These are phyloP conservation scores for Dissophora globulifera DNA, from an alignment of 192 early-diverging fungal genomes.

Conservation along the genomic window DNA sequence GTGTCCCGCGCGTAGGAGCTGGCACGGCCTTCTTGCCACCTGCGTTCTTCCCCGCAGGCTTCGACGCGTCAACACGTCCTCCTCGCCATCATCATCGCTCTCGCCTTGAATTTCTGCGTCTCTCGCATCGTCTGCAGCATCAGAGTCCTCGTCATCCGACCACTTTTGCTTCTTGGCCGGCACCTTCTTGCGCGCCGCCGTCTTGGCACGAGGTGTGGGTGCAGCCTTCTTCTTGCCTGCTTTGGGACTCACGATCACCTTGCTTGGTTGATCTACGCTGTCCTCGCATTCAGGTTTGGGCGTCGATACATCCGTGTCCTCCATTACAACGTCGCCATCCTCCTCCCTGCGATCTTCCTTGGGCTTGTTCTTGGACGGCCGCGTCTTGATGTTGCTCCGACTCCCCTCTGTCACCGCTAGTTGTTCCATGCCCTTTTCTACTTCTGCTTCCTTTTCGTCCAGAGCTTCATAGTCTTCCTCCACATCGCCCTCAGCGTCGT, in stretches of 20 bases:
- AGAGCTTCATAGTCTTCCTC: not conserved
- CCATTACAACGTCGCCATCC: too few species aligned
- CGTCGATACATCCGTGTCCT: too few species aligned
- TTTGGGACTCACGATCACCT: too few species aligned
- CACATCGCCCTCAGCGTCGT: too few species aligned
- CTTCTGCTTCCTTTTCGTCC: conserved; percentile 10
- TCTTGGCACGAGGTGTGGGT: too few species aligned
- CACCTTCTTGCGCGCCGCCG: too few species aligned
- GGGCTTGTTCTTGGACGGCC: not conserved
- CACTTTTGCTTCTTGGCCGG: not conserved
- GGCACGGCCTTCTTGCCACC: too few species aligned
- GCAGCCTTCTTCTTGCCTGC: not conserved
- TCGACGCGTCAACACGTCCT: not conserved
- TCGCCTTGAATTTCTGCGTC: conserved; percentile 7
- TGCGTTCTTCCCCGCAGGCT: too few species aligned
- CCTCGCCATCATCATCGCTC: not conserved
- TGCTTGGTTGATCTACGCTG: too few species aligned
- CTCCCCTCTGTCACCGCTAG: not conserved
- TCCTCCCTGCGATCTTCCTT: too few species aligned
- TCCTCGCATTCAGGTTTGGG: too few species aligned
- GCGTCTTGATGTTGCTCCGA: not conserved
- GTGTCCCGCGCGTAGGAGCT: not conserved
- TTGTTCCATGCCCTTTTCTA: conserved; percentile 1
- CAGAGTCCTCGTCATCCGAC: not conserved
- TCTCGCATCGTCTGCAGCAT: not conserved